Evolutionary conservation across 2,329 filamentous ascomycete species (phyloP).

Genomic region (Trichoderma asperellum): DNA sequence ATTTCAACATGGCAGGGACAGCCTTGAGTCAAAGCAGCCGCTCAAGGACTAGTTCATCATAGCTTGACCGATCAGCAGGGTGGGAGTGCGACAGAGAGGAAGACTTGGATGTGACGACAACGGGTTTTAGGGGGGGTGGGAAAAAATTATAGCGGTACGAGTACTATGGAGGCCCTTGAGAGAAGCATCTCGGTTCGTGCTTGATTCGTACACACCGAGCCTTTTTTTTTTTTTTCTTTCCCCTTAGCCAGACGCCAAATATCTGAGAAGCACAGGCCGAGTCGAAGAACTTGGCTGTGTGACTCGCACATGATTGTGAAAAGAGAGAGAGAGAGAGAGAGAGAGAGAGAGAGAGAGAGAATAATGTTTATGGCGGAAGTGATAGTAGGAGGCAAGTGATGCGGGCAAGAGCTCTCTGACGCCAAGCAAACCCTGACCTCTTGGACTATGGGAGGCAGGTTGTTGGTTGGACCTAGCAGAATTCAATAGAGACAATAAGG

Average conservation of each 20-base stretch:
- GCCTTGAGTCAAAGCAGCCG: constrained; percentile 10
- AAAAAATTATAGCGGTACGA: neutral
- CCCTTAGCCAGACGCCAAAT: neutral
- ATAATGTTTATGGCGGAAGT: neutral
- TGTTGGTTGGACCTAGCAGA: constrained; percentile 13
- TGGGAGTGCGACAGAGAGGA: neutral
- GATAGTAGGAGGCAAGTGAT: neutral
- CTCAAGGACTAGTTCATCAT: neutral
- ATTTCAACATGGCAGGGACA: constrained; percentile 8
- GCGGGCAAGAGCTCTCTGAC: neutral
- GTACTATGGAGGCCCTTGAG: neutral
- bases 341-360: neutral
- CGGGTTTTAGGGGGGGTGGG: neutral
- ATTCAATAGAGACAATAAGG: constrained; percentile 25
- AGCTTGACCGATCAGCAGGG: neutral
- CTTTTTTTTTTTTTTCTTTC: neutral
- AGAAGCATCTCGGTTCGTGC: neutral
- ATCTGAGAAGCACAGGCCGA: neutral
- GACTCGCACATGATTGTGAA: neutral
- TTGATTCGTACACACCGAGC: neutral
- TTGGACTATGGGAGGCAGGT: neutral
- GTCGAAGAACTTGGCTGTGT: neutral
- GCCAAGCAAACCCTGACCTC: neutral
- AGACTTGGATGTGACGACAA: neutral
- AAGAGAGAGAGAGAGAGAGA: neutral